phyloP scores from a whole-genome alignment of 352 stramenopile genomes.

The Lagenidium giganteum region DNA sequence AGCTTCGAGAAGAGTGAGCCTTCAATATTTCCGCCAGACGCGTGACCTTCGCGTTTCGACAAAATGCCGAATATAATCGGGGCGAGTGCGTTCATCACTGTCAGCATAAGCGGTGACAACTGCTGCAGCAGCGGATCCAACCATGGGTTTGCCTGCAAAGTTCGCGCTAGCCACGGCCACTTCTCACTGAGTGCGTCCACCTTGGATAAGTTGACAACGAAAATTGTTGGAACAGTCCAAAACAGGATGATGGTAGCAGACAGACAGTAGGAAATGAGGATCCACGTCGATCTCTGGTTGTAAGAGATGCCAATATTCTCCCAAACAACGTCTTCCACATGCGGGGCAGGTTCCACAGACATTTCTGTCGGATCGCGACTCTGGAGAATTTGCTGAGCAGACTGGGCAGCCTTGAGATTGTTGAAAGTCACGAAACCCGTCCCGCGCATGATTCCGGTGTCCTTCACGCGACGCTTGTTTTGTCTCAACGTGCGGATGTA shows the following conservation, averaged over 20 bases:
- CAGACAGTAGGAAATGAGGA: constrained; percentile 41
- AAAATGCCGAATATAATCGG: constrained; percentile 69
- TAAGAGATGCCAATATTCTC: constrained; percentile 62
- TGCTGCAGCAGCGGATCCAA: constrained; percentile 54
- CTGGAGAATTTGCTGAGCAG: constrained; percentile 63
- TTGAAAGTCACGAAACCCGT: constrained; percentile 69
- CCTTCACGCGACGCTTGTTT: constrained; percentile 21
- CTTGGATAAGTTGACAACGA: constrained; percentile 63
- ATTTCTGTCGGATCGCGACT: constrained; percentile 56
- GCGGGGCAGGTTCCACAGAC: constrained; percentile 43
- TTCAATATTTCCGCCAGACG: constrained; percentile 42
- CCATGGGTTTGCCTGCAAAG: constrained; percentile 48
- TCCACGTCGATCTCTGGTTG: constrained; percentile 50
- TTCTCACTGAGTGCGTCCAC: constrained; percentile 41
- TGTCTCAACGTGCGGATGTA: too few relatives aligned
- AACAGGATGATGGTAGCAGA: constrained; percentile 63
- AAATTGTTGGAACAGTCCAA: constrained; percentile 60
- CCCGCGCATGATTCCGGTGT: constrained; percentile 43
- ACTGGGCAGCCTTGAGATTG: constrained; percentile 50
- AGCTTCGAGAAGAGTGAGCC: constrained; percentile 63
- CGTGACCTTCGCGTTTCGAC: constrained; percentile 61
- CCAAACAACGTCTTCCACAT: constrained; percentile 57
- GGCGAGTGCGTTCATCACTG: constrained; percentile 58
- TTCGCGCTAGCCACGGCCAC: constrained; percentile 34
- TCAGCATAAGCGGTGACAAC: constrained; percentile 55